Base-by-base conservation (phyloP, 805 yeast genomes). In the Maudiozyma barnettii region DNA sequence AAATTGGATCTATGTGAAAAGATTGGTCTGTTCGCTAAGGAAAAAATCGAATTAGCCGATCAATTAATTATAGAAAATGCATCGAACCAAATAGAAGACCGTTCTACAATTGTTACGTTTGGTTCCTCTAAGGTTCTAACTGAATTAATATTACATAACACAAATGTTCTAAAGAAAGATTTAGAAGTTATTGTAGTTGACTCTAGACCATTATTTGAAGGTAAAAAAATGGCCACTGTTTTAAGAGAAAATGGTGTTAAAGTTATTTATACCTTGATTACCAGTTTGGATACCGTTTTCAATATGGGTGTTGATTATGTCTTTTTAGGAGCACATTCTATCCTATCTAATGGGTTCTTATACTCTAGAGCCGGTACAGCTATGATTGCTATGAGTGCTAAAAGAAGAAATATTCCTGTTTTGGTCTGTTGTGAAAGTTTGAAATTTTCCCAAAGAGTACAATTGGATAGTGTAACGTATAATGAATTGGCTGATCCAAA, bases 311-410 rank as follows among this genome's bases (percentile, higher is more conserved):
- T 93, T 31, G 93, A 93, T 56, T 83, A 84, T 54, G 95, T 93
- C 6, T 84, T 93, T 64, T 71, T 93, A 33, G 99, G 99, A 14
- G 98, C 98, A 0, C 98, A 93, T 63, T 95, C 97, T 30, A 89
- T 93, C 86, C 74, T 93, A 48, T 88, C 97, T 8, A 93, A 93
- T 61, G 99, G 99, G 1, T 78, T 89, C 63, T 73, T 93, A 48
- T 89, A 86, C 61, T 85, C 97, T 1, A 78, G 99, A 51, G 97
- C 88, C 16, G 99, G 99, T 20, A 83, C 97, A 7, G 96, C 97
- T 1, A 71, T 90, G 67, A 78, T 93, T 41, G 95, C 98, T 8
- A 86, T 91, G 87, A 79, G 84, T 68, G 90, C 95, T 21, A 82
- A 84, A 55, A 79, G 84, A 47, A 79, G 90, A 60, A 85, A 89